A percentile compares a stretch with the other conserved stretches of the same genome.
These are phyloP conservation scores for Hyphodiscus hymeniophilus DNA, from an alignment of 495 filamentous ascomycete genomes.

Conservation along the genomic window DNA sequence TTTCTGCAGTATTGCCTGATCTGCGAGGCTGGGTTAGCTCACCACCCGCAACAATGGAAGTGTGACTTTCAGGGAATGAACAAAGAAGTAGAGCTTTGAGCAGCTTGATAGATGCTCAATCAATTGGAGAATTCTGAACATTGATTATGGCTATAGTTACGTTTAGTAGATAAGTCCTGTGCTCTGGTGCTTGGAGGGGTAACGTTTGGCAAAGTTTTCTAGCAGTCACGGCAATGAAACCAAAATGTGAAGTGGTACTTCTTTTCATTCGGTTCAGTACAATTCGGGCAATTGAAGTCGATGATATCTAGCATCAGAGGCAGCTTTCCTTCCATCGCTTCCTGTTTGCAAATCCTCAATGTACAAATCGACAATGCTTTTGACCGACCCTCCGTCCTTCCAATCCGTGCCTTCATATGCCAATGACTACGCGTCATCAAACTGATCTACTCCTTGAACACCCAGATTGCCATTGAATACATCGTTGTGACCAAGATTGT, in stretches of 20 bases:
- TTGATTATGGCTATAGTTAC: no score
- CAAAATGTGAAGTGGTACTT: conserved; percentile 9
- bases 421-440: conserved; percentile 23
- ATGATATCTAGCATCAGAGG: conserved; percentile 23
- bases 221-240: no score
- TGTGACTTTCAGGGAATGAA: no score
- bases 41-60: no score
- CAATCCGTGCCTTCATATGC: conserved; percentile 22
- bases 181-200: no score
- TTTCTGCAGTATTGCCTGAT: neutral
- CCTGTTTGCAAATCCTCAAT: conserved; percentile 20
- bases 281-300: conserved; percentile 17
- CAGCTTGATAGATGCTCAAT: no score
- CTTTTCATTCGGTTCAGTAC: conserved; percentile 22
- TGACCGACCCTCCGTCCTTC: conserved; percentile 24
- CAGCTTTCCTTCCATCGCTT: conserved; percentile 22
- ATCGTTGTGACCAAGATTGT: conserved; percentile 19
- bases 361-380: conserved; percentile 19
- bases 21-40: no score
- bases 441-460: conserved; percentile 24
- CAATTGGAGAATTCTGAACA: no score
- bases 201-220: no score
- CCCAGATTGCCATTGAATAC: conserved; percentile 18
- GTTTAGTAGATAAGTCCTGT: no score
- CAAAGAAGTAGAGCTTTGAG: no score